phyloP scores from a whole-genome alignment of 805 yeast genomes.

The Candida fluviatilis region DNA sequence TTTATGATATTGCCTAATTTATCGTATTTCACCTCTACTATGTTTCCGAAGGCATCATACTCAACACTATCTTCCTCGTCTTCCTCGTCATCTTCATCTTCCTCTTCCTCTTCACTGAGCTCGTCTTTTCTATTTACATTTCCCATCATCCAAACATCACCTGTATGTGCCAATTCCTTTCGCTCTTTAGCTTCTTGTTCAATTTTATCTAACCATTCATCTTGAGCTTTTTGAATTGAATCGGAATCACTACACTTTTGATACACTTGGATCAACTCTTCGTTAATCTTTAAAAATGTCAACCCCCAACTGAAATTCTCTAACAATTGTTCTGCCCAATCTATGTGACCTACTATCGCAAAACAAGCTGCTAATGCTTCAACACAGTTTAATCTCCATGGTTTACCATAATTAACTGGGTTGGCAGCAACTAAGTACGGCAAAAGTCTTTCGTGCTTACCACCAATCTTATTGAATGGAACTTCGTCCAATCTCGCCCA shows the following conservation, averaged over 20 bases:
- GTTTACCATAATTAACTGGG: constrained; percentile 94
- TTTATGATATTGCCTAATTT: constrained; percentile 19
- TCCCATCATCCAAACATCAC: constrained; percentile 76
- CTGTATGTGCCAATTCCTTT: constrained; percentile 46
- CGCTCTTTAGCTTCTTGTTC: constrained; percentile 65
- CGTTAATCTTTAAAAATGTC: constrained; percentile 78
- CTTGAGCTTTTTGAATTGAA: constrained; percentile 68
- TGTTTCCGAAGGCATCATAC: constrained; percentile 15
- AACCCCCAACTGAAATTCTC: constrained; percentile 90
- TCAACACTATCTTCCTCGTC: constrained; percentile 11
- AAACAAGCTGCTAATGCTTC: constrained; percentile 97
- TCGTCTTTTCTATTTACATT: constrained; percentile 53
- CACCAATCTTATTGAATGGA: constrained; percentile 93
- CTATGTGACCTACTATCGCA: constrained; percentile 85
- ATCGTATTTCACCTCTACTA: constrained; percentile 12
- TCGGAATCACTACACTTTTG: constrained; percentile 77
- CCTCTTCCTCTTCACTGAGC: constrained; percentile 4
- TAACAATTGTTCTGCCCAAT: constrained; percentile 80
- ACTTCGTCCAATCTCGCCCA: constrained; percentile 98
- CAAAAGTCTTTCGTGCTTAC: constrained; percentile 76
- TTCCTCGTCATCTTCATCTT: constrained; percentile 10
- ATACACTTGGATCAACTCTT: constrained; percentile 71
- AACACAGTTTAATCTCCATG: constrained; percentile 94
- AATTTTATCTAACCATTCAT: constrained; percentile 63
- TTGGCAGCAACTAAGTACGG: constrained; percentile 96